Evolutionary conservation across 1,284 basidiomycete species (phyloP), one percentile per base, ranked within the genome.

Genomic region (Puccinia hordei): DNA sequence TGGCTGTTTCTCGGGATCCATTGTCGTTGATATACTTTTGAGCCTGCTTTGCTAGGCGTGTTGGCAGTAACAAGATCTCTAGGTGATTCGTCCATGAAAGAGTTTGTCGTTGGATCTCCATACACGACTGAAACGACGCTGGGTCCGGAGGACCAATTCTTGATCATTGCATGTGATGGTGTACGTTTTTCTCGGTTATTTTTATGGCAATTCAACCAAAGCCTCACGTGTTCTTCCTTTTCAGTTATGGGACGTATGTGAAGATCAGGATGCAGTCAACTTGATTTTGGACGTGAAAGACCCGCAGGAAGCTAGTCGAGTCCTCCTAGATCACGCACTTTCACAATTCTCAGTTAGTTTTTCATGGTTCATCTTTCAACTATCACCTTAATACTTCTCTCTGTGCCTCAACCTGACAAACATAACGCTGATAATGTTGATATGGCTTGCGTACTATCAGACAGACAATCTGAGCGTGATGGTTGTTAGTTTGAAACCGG

Each of bases 31-130:
- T 5, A 27, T 6, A 12, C 35, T 13, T 51, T 57, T 24, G 17
- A 12, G 13, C 66, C 5, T 66, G 15, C 30, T 22, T 46, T 55
- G 38, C 10, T 81, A 87, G 87, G 94, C 55, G 95, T 99, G 13
- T 88, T 99, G 78, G 95, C 95, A 12, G 97, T 99, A 24, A 99
- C 97, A 22, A 89, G 97, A 72, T 96, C 94, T 83, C 88, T 99
- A 61, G 97, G 97, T 66, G 97, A 99, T 85, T 92, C 94, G 0
- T 93, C 94, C 9, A 99, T 99, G 96, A 99, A 99, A 87, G 96
- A 99, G 84, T 99, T 97, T 85, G 96, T 99, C 10, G 96, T 99
- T 61, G 97, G 97, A 0, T 90, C 93, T 51, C 97, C 97, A 13
- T 99, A 98, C 86, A 99, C 97, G 19, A 99, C 97, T 22, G 95